Base-by-base conservation (phyloP, 495 filamentous ascomycete genomes). In the Chaetomium cochliodes region DNA sequence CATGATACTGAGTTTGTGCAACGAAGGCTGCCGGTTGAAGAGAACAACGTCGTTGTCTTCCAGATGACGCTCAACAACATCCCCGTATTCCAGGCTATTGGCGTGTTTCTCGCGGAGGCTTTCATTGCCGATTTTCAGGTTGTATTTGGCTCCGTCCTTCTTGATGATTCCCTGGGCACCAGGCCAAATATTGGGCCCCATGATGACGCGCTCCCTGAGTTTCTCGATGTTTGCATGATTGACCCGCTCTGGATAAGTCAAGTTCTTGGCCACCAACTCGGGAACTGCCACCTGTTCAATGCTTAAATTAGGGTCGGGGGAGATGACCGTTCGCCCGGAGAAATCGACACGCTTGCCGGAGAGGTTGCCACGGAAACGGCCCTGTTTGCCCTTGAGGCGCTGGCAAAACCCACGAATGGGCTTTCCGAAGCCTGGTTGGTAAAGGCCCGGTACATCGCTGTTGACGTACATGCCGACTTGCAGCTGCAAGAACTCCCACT, bases 291-390 rank as follows among this genome's bases (percentile, higher is more conserved):
- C 96, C 75, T 98, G 86, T 64, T 98, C 91, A 58, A 98, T 93
- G 33, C 90, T 86, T 51, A 98, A 74, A 65, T 98, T 98, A 5
- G 94, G 96, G 76, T 98, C 94, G 0, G 94, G 94, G 0, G 92
- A 96, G 73, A 98, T 98, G 74, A 98, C 94, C 2, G 94, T 98
- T 67, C 94, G 87, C 20, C 92, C 96, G 25, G 96, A 98, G 76
- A 97, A 98, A 72, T 98, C 93, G 44, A 98, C 94, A 85, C 94
- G 96, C 76, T 98, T 98, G 72, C 94, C 94, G 0, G 92, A 97
- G 61, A 98, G 72, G 69, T 98, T 98, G 42, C 94, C 94, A 77
- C 94, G 88, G 78, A 98, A 98, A 63, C 94, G 90, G 53, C 94
- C 94, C 75, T 97, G 92, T 67, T 98, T 98, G 69, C 94, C 94